These are phyloP conservation scores for Globisporangium mamillatum DNA, from an alignment of 352 stramenopile genomes.

Conservation along the genomic window DNA sequence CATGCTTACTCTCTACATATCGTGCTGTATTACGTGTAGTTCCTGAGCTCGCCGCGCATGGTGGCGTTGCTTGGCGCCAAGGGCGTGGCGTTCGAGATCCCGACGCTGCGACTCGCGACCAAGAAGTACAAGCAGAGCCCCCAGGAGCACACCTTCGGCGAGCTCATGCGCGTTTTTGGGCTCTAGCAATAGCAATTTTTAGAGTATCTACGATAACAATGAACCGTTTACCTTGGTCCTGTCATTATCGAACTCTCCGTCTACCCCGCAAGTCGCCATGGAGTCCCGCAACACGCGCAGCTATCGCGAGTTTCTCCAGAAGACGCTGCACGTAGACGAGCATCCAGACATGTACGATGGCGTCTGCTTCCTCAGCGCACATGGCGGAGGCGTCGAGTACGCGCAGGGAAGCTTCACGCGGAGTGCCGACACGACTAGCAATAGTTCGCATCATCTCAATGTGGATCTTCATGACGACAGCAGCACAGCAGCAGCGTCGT, in stretches of 20 bases:
- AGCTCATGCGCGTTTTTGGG: slow-evolving; percentile 45
- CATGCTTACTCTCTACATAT: neutral
- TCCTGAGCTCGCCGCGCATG: slow-evolving; percentile 66
- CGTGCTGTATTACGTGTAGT: slow-evolving; percentile 24
- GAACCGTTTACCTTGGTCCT: neutral
- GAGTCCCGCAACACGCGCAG: slow-evolving; percentile 38
- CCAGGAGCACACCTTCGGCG: slow-evolving; percentile 31
- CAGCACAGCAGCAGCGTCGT: neutral
- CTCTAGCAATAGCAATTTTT: slow-evolving; percentile 17
- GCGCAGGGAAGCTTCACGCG: slow-evolving; percentile 40
- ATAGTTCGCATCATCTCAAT: neutral
- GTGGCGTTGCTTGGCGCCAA: slow-evolving; percentile 43
- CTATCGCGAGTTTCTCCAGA: slow-evolving; percentile 36
- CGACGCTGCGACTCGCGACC: slow-evolving; percentile 44
- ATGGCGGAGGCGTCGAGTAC: slow-evolving; percentile 34
- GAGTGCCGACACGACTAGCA: neutral
- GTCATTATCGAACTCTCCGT: slow-evolving; percentile 8
- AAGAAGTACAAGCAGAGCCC: slow-evolving; percentile 66
- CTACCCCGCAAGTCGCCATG: slow-evolving; percentile 16
- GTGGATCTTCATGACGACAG: neutral
- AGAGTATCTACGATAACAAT: too few species aligned
- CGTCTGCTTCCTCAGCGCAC: slow-evolving; percentile 39
- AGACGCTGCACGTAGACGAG: slow-evolving; percentile 27
- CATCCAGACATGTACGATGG: slow-evolving; percentile 41
- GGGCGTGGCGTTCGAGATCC: slow-evolving; percentile 37